A percentile compares a stretch with the other conserved stretches of the same genome.
phyloP scores from a whole-genome alignment of 768 basidiomycete genomes.

The Phaeolepiota aurea region DNA sequence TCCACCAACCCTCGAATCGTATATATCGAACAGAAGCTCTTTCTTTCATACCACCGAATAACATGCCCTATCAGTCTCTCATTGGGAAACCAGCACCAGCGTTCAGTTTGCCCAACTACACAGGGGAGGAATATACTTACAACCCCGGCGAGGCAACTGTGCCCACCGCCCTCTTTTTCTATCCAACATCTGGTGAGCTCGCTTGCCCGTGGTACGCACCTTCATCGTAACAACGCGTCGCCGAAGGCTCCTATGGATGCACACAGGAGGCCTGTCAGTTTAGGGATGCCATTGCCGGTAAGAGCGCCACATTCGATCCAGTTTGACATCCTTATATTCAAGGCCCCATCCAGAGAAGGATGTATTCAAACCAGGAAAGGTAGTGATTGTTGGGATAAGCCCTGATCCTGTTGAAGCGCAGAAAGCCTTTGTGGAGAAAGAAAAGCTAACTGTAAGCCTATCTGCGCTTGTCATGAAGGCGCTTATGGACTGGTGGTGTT shows the following conservation, averaged over 20 bases:
- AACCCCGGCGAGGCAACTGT: slow-evolving; percentile 46
- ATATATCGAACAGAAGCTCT: neutral
- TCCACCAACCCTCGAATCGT: no score
- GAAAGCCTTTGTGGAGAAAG: slow-evolving; percentile 64
- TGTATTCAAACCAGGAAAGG: slow-evolving; percentile 53
- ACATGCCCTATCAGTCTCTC: slow-evolving; percentile 14
- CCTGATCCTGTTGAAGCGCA: slow-evolving; percentile 66
- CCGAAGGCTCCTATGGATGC: slow-evolving; percentile 64
- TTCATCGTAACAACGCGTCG: neutral
- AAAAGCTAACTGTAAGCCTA: slow-evolving; percentile 56
- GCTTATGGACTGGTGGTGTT: neutral
- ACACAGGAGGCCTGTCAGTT: slow-evolving; percentile 80
- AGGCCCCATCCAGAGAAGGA: slow-evolving; percentile 39
- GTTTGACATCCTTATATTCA: slow-evolving; percentile 1
- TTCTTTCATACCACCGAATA: slow-evolving; percentile 1
- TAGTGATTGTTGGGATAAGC: slow-evolving; percentile 68
- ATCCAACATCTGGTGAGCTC: slow-evolving; percentile 56
- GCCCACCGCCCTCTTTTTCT: slow-evolving; percentile 74
- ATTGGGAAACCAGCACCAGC: slow-evolving; percentile 59
- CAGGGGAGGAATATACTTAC: slow-evolving; percentile 53
- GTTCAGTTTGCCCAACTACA: slow-evolving; percentile 55
- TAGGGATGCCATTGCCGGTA: slow-evolving; percentile 68
- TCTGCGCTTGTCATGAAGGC: neutral
- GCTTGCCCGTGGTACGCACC: no score
- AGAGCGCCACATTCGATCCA: slow-evolving; percentile 11